Evolutionary conservation across 306 rosid genomes (phyloP).

Genomic region (Vigna unguiculata): DNA sequence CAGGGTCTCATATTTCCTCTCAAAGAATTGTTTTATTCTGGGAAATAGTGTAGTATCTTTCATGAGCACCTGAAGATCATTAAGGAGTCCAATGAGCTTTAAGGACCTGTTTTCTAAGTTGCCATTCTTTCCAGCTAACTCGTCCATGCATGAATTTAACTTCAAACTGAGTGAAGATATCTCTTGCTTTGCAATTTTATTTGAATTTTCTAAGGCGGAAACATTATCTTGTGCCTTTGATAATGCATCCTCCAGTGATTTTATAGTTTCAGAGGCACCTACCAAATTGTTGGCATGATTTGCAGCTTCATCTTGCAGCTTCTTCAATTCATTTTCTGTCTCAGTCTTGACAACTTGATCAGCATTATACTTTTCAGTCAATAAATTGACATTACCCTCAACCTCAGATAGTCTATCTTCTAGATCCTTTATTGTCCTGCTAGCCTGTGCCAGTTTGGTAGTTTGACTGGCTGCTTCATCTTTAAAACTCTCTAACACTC

Average conservation of each 20-base stretch:
- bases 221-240: slow-evolving; percentile 69
- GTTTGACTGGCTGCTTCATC: no score
- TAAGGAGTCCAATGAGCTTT: slow-evolving; percentile 63
- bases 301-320: slow-evolving; percentile 70
- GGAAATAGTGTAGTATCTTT: slow-evolving; percentile 65
- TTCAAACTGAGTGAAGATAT: slow-evolving; percentile 67
- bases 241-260: slow-evolving; percentile 73
- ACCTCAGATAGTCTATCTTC: slow-evolving; percentile 66
- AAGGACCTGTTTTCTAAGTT: slow-evolving; percentile 63
- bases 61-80: slow-evolving; percentile 75
- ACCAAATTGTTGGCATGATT: slow-evolving; percentile 60
- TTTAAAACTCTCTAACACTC: no score
- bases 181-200: slow-evolving; percentile 72
- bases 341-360: slow-evolving; percentile 61
- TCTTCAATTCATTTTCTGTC: slow-evolving; percentile 76
- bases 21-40: slow-evolving; percentile 62
- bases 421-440: slow-evolving; percentile 67
- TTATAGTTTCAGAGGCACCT: slow-evolving; percentile 60
- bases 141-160: slow-evolving; percentile 74
- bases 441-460: no score
- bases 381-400: slow-evolving; percentile 51
- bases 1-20: slow-evolving; percentile 67
- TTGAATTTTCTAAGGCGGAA: slow-evolving; percentile 63
- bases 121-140: slow-evolving; percentile 72
- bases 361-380: slow-evolving; percentile 67